Percentiles rank a stretch among this genome's conserved stretches.
These are phyloP conservation scores for Argentina anserina DNA, from an alignment of 306 rosid genomes.

Conservation along the genomic window DNA sequence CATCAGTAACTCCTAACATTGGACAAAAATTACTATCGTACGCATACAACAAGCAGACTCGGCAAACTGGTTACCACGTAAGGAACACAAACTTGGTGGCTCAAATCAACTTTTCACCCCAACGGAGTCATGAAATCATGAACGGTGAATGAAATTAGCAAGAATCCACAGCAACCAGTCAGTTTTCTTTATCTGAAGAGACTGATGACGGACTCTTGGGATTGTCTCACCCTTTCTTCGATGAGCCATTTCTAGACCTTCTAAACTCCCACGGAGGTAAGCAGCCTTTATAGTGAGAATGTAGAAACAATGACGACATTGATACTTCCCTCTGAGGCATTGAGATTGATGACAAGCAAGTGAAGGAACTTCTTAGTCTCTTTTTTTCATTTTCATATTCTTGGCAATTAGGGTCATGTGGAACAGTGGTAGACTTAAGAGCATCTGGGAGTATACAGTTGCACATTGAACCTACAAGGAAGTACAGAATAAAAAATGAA, in stretches of 20 bases:
- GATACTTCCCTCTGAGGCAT: conserved; percentile 74
- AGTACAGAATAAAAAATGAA: not conserved
- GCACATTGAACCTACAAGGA: conserved; percentile 66
- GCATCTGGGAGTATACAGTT: conserved; percentile 87
- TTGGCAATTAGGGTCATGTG: conserved; percentile 49
- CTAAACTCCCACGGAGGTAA: conserved; percentile 79
- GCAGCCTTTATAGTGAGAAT: conserved; percentile 89
- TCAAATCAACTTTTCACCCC: conserved; percentile 28
- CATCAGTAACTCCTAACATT: conserved; percentile 32
- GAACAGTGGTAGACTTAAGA: conserved; percentile 59
- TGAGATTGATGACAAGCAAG: conserved; percentile 77
- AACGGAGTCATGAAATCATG: conserved; percentile 6
- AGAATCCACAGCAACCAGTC: conserved; percentile 6
- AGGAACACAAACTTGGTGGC: conserved; percentile 6
- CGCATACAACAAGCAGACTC: conserved; percentile 29
- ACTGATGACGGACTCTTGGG: not conserved
- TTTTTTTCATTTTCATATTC: conserved; percentile 61
- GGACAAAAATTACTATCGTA: conserved; percentile 24
- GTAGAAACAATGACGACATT: conserved; percentile 80
- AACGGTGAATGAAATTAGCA: conserved; percentile 13
- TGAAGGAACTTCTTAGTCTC: conserved; percentile 59
- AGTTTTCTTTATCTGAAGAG: not conserved
- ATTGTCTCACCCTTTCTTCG: conserved; percentile 51
- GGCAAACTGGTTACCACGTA: conserved; percentile 10
- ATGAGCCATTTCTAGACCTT: conserved; percentile 57